Percentiles rank a stretch among this genome's conserved stretches.
phyloP scores from a whole-genome alignment of 345 rosid genomes.

The Salix arbutifolia region DNA sequence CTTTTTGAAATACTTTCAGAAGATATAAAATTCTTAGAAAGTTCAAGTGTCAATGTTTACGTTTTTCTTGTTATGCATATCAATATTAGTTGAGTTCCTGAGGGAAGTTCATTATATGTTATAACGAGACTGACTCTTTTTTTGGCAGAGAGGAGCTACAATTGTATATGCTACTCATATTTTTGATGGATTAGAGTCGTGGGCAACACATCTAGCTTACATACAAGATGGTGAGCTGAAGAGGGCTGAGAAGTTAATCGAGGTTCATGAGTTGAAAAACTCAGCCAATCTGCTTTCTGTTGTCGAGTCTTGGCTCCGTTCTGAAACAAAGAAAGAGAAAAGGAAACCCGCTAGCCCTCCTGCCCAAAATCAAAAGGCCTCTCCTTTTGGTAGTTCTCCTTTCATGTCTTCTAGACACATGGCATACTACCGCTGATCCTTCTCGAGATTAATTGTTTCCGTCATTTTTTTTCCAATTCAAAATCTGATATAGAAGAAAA shows the following conservation, averaged over 20 bases:
- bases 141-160: constrained; percentile 74
- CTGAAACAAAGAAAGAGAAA: constrained; percentile 61
- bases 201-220: constrained; percentile 88
- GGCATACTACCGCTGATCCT: constrained; percentile 77
- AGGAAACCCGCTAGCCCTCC: constrained; percentile 35
- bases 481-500: background rate
- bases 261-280: constrained; percentile 56
- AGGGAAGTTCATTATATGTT: background rate
- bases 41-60: background rate
- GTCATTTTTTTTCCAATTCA: background rate
- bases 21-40: background rate
- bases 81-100: background rate
- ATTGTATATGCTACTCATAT: constrained; percentile 89
- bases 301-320: constrained; percentile 82
- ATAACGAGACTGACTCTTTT: background rate
- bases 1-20: background rate
- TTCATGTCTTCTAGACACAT: constrained; percentile 77
- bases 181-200: constrained; percentile 82
- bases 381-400: constrained; percentile 54
- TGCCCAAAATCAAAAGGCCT: constrained; percentile 41
- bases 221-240: constrained; percentile 77
- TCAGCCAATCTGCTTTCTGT: constrained; percentile 71
- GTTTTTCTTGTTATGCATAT: background rate
- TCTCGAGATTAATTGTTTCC: background rate
- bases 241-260: constrained; percentile 48